These are phyloP conservation scores for Tolypocladium album DNA, from an alignment of 2,329 filamentous ascomycete genomes.

Conservation along the genomic window DNA sequence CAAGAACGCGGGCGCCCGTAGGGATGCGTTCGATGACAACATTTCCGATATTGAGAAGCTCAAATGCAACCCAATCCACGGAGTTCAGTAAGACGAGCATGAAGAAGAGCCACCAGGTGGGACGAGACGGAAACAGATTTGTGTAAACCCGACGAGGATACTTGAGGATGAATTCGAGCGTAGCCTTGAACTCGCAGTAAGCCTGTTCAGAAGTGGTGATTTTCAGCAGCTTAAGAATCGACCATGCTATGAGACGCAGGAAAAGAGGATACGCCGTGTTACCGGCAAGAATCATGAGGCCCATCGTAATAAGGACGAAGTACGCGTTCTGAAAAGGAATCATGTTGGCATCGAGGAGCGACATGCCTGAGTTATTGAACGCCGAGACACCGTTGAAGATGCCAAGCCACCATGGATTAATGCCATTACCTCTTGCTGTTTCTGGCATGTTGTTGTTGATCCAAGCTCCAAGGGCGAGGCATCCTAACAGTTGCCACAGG, in stretches of 20 bases:
- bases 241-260: neutral
- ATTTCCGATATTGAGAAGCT: neutral
- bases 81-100: neutral
- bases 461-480: neutral
- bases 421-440: neutral
- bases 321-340: neutral
- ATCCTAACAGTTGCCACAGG: neutral
- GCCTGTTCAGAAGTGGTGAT: neutral
- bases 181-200: neutral
- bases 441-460: neutral
- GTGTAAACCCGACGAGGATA: neutral
- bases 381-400: neutral
- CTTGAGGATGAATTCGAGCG: neutral
- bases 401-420: neutral
- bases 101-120: neutral
- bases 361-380: neutral
- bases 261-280: neutral
- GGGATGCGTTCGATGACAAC: neutral
- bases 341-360: neutral
- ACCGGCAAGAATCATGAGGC: neutral
- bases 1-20: neutral
- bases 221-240: neutral
- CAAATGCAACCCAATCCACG: neutral
- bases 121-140: neutral
- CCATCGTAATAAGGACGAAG: neutral